Evolutionary conservation across 139 green algal genomes (phyloP), one percentile per base, ranked within the genome.

Genomic region (Marvania coccoides): DNA sequence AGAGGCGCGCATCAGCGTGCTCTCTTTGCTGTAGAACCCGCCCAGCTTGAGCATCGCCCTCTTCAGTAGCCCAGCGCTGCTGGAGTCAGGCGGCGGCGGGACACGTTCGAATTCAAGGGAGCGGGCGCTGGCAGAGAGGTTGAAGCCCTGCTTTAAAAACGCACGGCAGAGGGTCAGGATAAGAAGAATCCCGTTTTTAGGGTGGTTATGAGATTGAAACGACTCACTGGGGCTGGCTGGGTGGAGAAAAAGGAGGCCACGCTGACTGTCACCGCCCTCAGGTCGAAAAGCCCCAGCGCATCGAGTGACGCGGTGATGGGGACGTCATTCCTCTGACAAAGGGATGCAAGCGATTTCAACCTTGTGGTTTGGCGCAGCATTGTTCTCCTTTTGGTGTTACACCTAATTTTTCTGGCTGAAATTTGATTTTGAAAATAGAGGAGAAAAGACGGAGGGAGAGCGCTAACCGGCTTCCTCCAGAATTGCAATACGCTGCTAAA

Each of bases 21-120:
- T 78, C 28, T 86, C 75, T 39, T 45, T 57, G 13, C 39, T 71
- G 60, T 86, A 85, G 36, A 71, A 86, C 1, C 80, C 80, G 33
- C 58, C 61, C 4, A 83, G 38, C 19, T 14, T 65, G 15, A 84
- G 66, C 65, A 80, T 24, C 7, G 37, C 54, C 6, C 64, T 54
- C 39, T 37, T 47, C 14, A 73, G 51, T 10, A 58, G 65, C 45
- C 26, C 19, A 31, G 55, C 15, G 29, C 64, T 39, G 2, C 10
- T 15, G 3, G 19, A n/a, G 5, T 51, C 13, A 29, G 54, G 37
- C 26, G 55, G 42, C 2, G 29, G 6, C 5, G 55, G 38, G 51
- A 67, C 37, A 6, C 65, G 55, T 46, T 59, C 38, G 55, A 67
- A 73, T 2, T 57, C 42, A 3, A 83, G 47, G 3, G 73, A 80